Evolutionary conservation across 768 basidiomycete genomes (phyloP), one percentile per base, ranked within the genome.

Genomic region (Serendipita sp.): DNA sequence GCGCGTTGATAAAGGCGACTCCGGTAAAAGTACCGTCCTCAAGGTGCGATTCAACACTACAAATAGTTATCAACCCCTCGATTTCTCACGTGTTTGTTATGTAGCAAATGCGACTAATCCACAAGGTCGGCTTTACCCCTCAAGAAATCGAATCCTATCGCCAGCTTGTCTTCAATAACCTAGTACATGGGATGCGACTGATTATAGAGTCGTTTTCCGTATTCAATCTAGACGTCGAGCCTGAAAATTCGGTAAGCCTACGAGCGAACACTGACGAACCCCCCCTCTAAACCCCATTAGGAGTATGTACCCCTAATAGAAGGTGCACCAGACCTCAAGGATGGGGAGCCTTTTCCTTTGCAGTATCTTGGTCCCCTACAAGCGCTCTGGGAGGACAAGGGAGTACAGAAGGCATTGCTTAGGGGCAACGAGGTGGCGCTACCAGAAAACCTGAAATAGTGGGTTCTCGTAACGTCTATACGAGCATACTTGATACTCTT

Each of bases 21-120:
- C 87, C 36, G 93, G 93, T 27, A 97, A 96, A 74, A 90, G 88
- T 3, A 96, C 93, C 6, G 80, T 96, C 70, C 80, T 93, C 73
- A 93, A 92, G 79, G 87, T 86, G 40, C 40, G 40, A 40, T 66
- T 50, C 71, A 40, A 52, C 65, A 33, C 18, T 27, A n/a, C 46
- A n/a, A 13, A n/a, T 18, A 10, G 3, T 40, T 5, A 40, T 6
- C 5, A 40, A 5, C 6, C 5, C 40, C 5, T 40, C 13, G 40
- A 40, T 5, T 40, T 40, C 40, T 40, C 40, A 40, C 40, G 13
- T 13, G 13, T 1, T 50, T 31, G 18, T n/a, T 5, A 18, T 44
- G 58, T 68, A 93, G 88, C 93, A 98, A 86, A 98, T 97, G 94
- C 85, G 93, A 44, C 78, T 96, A 44, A 96, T 99, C 60, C 94